Percentiles rank a stretch among this genome's conserved stretches.
Conservation (phyloP, 495 filamentous ascomycete genomes). For the Schizothecium vesticola region DNA sequence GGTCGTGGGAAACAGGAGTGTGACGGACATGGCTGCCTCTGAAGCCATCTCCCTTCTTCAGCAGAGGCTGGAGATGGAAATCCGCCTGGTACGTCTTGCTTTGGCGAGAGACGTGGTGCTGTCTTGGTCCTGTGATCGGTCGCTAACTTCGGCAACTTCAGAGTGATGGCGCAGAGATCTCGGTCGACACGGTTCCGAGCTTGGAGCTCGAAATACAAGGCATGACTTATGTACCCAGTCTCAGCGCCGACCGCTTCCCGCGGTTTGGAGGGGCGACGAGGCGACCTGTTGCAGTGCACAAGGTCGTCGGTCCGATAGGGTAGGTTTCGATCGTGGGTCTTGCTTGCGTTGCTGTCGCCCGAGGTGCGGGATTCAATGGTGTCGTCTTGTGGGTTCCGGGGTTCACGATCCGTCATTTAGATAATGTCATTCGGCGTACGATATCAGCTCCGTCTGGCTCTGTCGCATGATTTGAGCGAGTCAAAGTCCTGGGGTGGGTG, state of each 20-base stretch:
- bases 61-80: conserved; percentile 16
- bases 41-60: conserved; percentile 16
- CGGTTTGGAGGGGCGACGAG: conserved; percentile 15
- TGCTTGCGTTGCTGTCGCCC: not conserved
- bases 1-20: conserved; percentile 4
- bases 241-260: conserved; percentile 13
- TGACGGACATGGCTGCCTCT: conserved; percentile 6
- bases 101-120: not conserved
- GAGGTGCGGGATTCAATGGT: not conserved
- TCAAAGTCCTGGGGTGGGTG: not conserved
- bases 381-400: not conserved
- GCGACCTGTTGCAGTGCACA: conserved; percentile 16
- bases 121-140: not conserved
- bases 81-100: conserved; percentile 16
- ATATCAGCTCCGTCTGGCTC: not conserved
- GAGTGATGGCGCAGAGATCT: conserved; percentile 13
- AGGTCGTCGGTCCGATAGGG: not conserved
- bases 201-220: conserved; percentile 21
- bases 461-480: not conserved
- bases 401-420: not conserved
- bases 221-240: conserved; percentile 13
- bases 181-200: conserved; percentile 13
- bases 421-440: not conserved
- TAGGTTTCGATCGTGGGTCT: not conserved
- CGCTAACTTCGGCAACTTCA: not conserved